Evolutionary conservation across 192 early-diverging fungal species (phyloP), one percentile per base, ranked within the genome.

Genomic region (Umbelopsis sp.): DNA sequence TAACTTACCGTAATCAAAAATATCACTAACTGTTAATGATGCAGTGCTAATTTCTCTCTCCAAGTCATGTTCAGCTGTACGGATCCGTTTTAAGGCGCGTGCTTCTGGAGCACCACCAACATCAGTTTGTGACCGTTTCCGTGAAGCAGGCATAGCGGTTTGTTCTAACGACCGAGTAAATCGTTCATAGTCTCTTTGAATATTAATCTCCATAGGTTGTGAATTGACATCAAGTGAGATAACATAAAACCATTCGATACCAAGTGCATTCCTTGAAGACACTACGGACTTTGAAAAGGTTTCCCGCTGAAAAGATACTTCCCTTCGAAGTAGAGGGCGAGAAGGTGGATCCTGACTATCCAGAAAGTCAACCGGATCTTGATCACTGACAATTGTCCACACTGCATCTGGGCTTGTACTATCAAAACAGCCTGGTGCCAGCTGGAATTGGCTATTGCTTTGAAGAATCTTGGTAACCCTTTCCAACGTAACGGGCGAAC

Each of bases 341-440:
- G 56, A 62, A 20, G 56, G 56, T 62, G 56, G 56, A 20, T 62
- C 56, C 34, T 62, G 56, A 34, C 56, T 62, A 34, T 62, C 56
- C 10, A 29, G 56, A 4, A 62, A 62, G 34, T 62, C 56, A 2
- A 62, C 56, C 6, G 56, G 56, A 62, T 62, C 56, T 14, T 34
- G 25, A 29, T 62, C 56, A 62, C 56, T 62, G 31, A 62, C 31
- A 34, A 62, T 62, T 5, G 56, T 62, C 56, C 56, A 62, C 0
- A 62, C 56, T 20, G 56, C 26, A 20, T 62, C 31, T 11, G 29
- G 26, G 31, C 56, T 62, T 0, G 56, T 34, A 3, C 56, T 26
- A 32, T 62, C 56, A 10, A 62, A 29, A 20, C 56, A 62, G 1
- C 56, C 56, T 32, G 56, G 29, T 32, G 56, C 56, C 9, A 62